These are phyloP conservation scores for Fusarium acutatum DNA, from an alignment of 2,329 filamentous ascomycete genomes.

Conservation along the genomic window DNA sequence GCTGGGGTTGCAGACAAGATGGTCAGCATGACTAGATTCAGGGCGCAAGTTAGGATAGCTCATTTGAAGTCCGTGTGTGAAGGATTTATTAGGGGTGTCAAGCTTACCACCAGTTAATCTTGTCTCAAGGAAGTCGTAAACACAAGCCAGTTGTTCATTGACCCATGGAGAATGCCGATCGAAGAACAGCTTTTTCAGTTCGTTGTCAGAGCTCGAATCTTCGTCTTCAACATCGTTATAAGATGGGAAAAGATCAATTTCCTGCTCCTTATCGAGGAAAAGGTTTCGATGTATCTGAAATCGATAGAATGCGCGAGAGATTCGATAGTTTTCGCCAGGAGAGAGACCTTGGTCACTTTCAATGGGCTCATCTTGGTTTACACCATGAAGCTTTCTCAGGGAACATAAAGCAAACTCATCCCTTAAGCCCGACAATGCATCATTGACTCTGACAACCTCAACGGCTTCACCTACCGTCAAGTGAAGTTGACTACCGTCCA, in stretches of 20 bases:
- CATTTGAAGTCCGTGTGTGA: background rate
- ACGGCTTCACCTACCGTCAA: constrained; percentile 27
- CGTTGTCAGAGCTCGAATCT: background rate
- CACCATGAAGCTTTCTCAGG: constrained; percentile 26
- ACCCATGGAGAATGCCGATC: constrained; percentile 33
- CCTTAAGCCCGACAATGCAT: constrained; percentile 9
- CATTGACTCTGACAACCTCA: constrained; percentile 21
- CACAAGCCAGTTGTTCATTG: constrained; percentile 35
- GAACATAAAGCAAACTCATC: constrained; percentile 13
- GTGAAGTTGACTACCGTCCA: constrained; percentile 3
- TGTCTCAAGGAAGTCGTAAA: constrained; percentile 34
- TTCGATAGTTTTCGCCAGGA: constrained; percentile 15
- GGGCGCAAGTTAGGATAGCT: constrained; percentile 4
- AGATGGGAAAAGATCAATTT: background rate
- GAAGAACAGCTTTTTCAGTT: constrained; percentile 35
- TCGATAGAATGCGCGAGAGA: constrained; percentile 33
- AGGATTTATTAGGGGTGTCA: background rate
- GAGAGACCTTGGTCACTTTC: background rate
- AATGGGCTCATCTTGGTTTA: constrained; percentile 6
- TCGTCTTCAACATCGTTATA: background rate
- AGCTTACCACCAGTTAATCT: constrained; percentile 30
- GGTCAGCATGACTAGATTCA: constrained; percentile 31
- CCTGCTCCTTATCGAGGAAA: constrained; percentile 17
- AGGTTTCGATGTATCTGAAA: constrained; percentile 38
- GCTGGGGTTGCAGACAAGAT: constrained; percentile 30